These are phyloP conservation scores for Pseudocercospora fijiensis DNA, from an alignment of 2,329 filamentous ascomycete species.

Conservation along the genomic window DNA sequence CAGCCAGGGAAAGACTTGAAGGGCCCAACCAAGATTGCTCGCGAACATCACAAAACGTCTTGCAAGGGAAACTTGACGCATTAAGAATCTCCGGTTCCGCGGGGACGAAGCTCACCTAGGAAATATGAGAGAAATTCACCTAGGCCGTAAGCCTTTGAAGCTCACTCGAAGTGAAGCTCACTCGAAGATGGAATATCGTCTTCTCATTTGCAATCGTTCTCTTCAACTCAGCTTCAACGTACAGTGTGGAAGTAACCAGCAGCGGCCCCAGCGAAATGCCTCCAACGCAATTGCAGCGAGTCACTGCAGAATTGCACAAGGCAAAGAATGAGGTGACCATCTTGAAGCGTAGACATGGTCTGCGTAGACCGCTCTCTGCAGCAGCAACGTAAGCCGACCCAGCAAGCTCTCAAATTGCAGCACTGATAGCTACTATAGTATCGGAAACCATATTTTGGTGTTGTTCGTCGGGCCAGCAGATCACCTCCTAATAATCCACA, in stretches of 20 bases:
- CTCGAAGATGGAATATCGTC: background rate
- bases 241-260: background rate
- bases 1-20: no score
- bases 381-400: background rate
- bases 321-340: background rate
- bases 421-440: conserved; percentile 10
- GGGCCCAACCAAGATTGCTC: no score
- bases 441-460: conserved; percentile 24
- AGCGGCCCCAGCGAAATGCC: background rate
- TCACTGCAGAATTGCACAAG: background rate
- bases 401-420: background rate
- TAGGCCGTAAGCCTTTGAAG: background rate
- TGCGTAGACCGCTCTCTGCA: background rate
- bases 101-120: background rate
- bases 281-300: background rate
- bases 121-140: background rate
- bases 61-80: no score
- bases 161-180: background rate
- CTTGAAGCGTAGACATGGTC: background rate
- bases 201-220: background rate
- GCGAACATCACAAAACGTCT: no score
- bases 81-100: background rate
- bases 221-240: background rate
- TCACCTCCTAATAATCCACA: conserved; percentile 21
- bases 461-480: conserved; percentile 23